phyloP scores from a whole-genome alignment of 176 grass and related monocot genomes.

The Poa pratensis region DNA sequence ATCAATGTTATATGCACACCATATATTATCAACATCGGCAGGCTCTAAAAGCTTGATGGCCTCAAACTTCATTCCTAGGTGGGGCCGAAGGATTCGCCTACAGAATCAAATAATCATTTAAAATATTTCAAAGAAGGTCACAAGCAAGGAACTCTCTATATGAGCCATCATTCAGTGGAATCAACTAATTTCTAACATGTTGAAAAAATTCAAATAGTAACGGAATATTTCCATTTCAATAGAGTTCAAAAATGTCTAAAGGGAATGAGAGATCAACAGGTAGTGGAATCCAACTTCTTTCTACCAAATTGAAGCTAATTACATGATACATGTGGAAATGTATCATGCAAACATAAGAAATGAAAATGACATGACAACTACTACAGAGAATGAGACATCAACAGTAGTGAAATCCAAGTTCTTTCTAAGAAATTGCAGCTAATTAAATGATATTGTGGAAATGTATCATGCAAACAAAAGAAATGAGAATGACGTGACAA shows the following conservation, averaged over 20 bases:
- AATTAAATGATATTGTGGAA: not conserved
- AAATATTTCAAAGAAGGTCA: not conserved
- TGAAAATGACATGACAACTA: no score
- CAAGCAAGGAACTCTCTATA: not conserved
- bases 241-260: not conserved
- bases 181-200: not conserved
- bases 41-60: slow-evolving; percentile 30
- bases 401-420: not conserved
- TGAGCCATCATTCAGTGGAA: not conserved
- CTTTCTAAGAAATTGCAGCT: slow-evolving; percentile 11
- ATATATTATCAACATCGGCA: slow-evolving; percentile 16
- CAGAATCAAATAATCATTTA: not conserved
- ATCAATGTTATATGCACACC: not conserved
- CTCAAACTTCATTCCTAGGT: slow-evolving; percentile 22
- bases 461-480: not conserved
- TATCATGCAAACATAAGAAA: not conserved
- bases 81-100: slow-evolving; percentile 5
- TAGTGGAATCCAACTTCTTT: not conserved
- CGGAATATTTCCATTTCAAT: not conserved
- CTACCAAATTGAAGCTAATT: not conserved
- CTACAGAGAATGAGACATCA: not conserved
- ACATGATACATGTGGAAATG: not conserved
- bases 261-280: not conserved
- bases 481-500: not conserved
- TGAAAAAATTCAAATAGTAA: not conserved